Percentiles rank a stretch among this genome's conserved stretches.
Conservation (phyloP, 306 rosid species). For the Sphenostylis stenocarpa region DNA sequence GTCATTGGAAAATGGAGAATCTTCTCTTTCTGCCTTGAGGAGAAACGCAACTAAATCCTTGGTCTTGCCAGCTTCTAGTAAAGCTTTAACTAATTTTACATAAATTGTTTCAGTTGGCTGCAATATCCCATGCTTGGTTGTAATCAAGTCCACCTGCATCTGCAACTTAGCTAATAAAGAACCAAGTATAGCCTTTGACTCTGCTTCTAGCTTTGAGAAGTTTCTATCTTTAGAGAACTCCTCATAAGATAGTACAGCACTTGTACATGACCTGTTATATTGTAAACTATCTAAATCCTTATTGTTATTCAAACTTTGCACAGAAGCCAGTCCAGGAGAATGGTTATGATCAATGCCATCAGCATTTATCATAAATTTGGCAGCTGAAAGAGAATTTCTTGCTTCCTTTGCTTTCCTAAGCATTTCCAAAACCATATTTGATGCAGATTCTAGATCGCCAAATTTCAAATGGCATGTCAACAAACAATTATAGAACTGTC, state of each 20-base stretch:
- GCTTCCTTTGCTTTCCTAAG: constrained; percentile 74
- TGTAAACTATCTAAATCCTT: constrained; percentile 32
- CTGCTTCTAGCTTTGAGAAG: constrained; percentile 59
- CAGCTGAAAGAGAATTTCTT: constrained; percentile 59
- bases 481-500: constrained; percentile 76
- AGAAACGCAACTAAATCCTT: constrained; percentile 81
- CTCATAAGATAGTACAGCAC: constrained; percentile 42
- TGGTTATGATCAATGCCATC: constrained; percentile 36
- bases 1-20: constrained; percentile 70
- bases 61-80: constrained; percentile 74
- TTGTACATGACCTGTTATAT: constrained; percentile 16
- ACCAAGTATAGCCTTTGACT: constrained; percentile 55
- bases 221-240: constrained; percentile 57
- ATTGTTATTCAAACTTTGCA: constrained; percentile 24
- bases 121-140: constrained; percentile 66
- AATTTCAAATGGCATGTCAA: constrained; percentile 81
- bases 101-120: constrained; percentile 76
- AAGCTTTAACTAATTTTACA: constrained; percentile 76
- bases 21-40: constrained; percentile 65
- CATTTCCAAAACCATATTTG: constrained; percentile 84
- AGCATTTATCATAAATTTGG: constrained; percentile 44
- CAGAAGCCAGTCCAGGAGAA: constrained; percentile 36
- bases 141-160: constrained; percentile 58
- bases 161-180: constrained; percentile 66
- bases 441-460: constrained; percentile 77